phyloP scores from a whole-genome alignment of 495 filamentous ascomycete genomes.

The Daldinia childiae region DNA sequence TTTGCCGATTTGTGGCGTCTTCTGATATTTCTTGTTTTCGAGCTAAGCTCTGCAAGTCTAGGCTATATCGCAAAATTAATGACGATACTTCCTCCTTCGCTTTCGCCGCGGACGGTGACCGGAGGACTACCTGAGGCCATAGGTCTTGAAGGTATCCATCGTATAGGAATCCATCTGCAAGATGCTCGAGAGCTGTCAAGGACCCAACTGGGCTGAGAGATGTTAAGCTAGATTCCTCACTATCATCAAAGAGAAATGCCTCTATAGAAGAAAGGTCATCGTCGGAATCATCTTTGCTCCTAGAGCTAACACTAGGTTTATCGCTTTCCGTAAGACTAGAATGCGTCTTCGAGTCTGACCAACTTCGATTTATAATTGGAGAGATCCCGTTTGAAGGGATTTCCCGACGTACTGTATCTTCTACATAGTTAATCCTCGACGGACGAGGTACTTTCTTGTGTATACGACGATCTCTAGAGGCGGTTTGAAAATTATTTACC shows the following conservation, averaged over 20 bases:
- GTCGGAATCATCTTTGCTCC: neutral
- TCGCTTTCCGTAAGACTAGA: neutral
- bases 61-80: slow-evolving; percentile 5
- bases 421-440: too few species aligned
- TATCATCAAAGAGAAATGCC: neutral
- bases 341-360: too few species aligned
- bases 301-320: neutral
- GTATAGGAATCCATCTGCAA: slow-evolving; percentile 8
- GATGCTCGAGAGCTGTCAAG: neutral
- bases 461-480: too few species aligned
- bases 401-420: too few species aligned
- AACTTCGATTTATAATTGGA: too few species aligned
- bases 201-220: slow-evolving; percentile 1
- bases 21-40: neutral
- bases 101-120: neutral
- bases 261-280: slow-evolving; percentile 4
- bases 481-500: too few species aligned
- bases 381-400: too few species aligned
- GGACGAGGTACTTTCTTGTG: too few species aligned
- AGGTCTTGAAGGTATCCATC: slow-evolving; percentile 4
- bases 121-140: slow-evolving; percentile 6
- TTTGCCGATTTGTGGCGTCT: neutral
- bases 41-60: slow-evolving; percentile 5
- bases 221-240: neutral
- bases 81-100: slow-evolving; percentile 1